Percentiles rank a stretch among this genome's conserved stretches.
These are phyloP conservation scores for Laguncularia racemosa DNA, from an alignment of 345 rosid genomes.

Conservation along the genomic window DNA sequence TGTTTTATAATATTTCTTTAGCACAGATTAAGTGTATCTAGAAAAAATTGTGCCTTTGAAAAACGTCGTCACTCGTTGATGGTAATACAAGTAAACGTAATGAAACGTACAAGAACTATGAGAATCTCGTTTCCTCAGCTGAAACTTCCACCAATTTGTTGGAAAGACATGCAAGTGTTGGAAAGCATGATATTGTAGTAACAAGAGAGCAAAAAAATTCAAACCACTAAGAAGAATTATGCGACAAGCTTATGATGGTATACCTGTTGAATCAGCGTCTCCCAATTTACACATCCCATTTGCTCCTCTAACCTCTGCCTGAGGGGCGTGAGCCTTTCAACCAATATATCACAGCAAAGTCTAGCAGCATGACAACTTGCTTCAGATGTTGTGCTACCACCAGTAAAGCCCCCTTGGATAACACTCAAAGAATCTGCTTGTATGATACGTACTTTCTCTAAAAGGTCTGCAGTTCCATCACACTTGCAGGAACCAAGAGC, in stretches of 20 bases:
- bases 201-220: neutral
- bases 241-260: too few species aligned
- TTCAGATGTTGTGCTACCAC: conserved; percentile 90
- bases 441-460: conserved; percentile 60
- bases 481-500: conserved; percentile 54
- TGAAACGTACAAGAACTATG: too few species aligned
- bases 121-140: too few species aligned
- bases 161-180: too few species aligned
- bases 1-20: too few species aligned
- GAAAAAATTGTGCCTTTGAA: too few species aligned
- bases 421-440: conserved; percentile 69
- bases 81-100: too few species aligned
- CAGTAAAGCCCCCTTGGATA: conserved; percentile 67
- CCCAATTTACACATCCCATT: conserved; percentile 56
- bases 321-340: conserved; percentile 49
- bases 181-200: too few species aligned
- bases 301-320: conserved; percentile 41
- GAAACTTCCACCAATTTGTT: too few species aligned
- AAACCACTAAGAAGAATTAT: neutral
- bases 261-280: conserved; percentile 64
- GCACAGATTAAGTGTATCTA: too few species aligned
- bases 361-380: conserved; percentile 74
- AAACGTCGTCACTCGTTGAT: too few species aligned
- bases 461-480: conserved; percentile 31
- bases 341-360: conserved; percentile 61